Evolutionary conservation across 306 rosid species (phyloP), one percentile per base, ranked within the genome.

Genomic region (Lithocarpus polystachyus): DNA sequence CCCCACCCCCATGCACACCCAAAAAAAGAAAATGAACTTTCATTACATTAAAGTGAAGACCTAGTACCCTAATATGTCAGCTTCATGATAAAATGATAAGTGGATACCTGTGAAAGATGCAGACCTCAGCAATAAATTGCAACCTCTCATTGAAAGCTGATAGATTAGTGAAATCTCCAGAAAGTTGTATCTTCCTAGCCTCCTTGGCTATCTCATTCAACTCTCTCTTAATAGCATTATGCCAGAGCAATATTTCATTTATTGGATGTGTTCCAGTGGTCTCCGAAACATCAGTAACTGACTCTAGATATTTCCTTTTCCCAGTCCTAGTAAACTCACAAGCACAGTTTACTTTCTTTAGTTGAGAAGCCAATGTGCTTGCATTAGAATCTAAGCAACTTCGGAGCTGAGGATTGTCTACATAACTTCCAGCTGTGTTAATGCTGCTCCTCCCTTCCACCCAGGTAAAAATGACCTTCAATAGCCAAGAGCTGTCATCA

Each of bases 51-150:
- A 55, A 75, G 75, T 43, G 77, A 72, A 67, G 52, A 77, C 71
- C 12, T 40, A 40, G 2, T 40, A 40, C 22, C 15, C 17, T 48
- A 48, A 48, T 3, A 48, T 48, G 53, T 10, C 53, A 55, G 31
- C 56, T 31, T 3, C 74, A 75, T 71, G 74, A 68, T 80, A 67
- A 71, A 81, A 73, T 73, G 48, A 72, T 73, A 71, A 68, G 28
- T 26, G 40, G n/a, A 56, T 91, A 96, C 99, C 99, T 96, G 90
- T 96, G 98, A 84, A 90, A 96, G 82, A 93, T 91, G 91, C 97
- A 96, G 82, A 96, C 97, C 90, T 96, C 98, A 56, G 99, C 98
- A 68, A 96, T 89, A 85, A 93, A 96, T 72, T 96, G 97, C 88
- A 96, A 82, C 83, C 98, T 88, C 83, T 90, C 94, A 83, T 91